Percentiles rank a stretch among this genome's conserved stretches.
Evolutionary conservation across 2,329 filamentous ascomycete species (phyloP).

Genomic region (Neofusicoccum cordaticola): DNA sequence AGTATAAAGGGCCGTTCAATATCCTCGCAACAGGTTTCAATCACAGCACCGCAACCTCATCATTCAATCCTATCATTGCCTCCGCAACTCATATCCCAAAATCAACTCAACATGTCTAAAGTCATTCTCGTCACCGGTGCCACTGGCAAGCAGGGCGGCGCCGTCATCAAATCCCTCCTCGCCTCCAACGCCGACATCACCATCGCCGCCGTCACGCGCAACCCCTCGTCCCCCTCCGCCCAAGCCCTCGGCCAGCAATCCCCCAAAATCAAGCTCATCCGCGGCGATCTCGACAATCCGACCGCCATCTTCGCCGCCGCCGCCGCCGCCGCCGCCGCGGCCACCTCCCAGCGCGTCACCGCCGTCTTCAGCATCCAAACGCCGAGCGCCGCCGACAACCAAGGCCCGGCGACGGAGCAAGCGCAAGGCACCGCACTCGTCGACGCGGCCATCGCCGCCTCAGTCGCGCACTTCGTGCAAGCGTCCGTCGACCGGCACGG

Average conservation of each 20-base stretch:
- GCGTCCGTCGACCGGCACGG: conserved; percentile 35
- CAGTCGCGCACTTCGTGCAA: conserved; percentile 38
- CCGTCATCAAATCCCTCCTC: conserved; percentile 40
- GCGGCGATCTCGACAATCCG: conserved; percentile 54
- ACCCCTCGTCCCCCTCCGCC: conserved; percentile 48
- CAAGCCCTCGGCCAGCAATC: conserved; percentile 47
- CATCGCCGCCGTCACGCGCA: conserved; percentile 57
- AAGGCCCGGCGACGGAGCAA: conserved; percentile 28
- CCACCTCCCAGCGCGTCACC: conserved; percentile 22
- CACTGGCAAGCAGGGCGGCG: conserved; percentile 46
- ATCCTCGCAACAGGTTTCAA: too few species aligned
- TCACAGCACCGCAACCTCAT: too few species aligned
- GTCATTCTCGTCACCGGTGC: conserved; percentile 42
- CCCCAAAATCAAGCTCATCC: conserved; percentile 50
- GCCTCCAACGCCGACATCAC: conserved; percentile 38
- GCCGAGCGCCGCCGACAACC: conserved; percentile 15
- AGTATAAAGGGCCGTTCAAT: too few species aligned
- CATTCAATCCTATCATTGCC: too few species aligned
- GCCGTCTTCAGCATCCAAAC: conserved; percentile 33
- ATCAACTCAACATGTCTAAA: conserved; percentile 28
- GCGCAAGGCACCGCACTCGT: conserved; percentile 37
- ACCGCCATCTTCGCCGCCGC: conserved; percentile 50
- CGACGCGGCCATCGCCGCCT: conserved; percentile 30
- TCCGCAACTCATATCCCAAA: too few species aligned
- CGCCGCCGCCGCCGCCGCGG: conserved; percentile 32